Base-by-base conservation (phyloP, 2,329 filamentous ascomycete genomes). In the Penicillium sp. region DNA sequence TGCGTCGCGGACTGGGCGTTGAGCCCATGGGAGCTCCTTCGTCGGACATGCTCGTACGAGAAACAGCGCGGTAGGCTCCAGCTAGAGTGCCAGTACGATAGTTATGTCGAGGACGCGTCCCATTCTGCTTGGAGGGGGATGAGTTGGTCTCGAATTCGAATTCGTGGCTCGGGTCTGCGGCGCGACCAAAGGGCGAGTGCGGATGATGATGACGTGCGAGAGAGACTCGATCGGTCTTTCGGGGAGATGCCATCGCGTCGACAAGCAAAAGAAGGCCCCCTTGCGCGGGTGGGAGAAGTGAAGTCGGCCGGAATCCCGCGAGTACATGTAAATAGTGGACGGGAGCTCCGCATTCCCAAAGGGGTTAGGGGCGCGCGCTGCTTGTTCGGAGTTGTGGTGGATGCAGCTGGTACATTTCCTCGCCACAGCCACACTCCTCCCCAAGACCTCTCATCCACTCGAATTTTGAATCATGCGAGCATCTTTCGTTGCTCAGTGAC, bases 11-110 rank as follows among this genome's bases (percentile, higher is more conserved):
- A 58, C 71, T 74, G 34, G 68, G 64, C 37, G 63, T 67, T 17
- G 52, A 47, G 5, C 48, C 59, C 26, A 54, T 32, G 13, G 42
- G 51, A n/a, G 45, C 20, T 36, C 44, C 58, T 23, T 54, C 58
- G 21, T 66, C 64, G 32, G 61, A 56, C 60, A 67, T 70, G 47
- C 60, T 60, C 32, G 58, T 46, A 30, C 62, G 65, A 45, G 67
- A 70, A 40, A 68, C 62, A 21, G 66, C 66, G 49, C 72, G 67
- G 56, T 73, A 76, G 15, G 74, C 71, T 46, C 69, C 69, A 44
- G 69, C 69, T 46, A 76, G 54, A 7, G 71, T 74, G 24, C 67
- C 68, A 12, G 73, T 71, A 36, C 67, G 68, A 50, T 73, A 68
- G 30, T 61, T 68, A 36, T 65, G 62, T 44, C 68, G 69, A 34